phyloP scores from a whole-genome alignment of 257 asterid genomes.

The Nicotiana undulata region DNA sequence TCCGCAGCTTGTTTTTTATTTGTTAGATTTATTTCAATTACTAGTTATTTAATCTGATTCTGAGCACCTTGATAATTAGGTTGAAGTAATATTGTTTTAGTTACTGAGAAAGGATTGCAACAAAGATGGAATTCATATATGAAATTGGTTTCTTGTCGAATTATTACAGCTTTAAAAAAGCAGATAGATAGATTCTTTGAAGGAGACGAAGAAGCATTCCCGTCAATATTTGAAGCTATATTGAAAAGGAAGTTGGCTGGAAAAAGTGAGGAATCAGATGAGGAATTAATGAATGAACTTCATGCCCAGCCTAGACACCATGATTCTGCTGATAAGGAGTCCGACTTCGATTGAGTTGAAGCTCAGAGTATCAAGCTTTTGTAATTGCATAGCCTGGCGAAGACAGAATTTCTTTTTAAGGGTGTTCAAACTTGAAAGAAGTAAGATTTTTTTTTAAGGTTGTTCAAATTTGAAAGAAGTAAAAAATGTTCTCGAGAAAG shows the following conservation, averaged over 20 bases:
- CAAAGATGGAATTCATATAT: background rate
- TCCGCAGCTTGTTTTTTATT: background rate
- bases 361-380: background rate
- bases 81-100: too few species aligned
- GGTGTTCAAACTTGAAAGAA: too few species aligned
- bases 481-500: too few species aligned
- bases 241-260: slow-evolving; percentile 25
- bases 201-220: slow-evolving; percentile 25
- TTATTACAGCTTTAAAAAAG: slow-evolving; percentile 19
- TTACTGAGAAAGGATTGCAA: background rate
- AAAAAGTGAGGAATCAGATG: slow-evolving; percentile 18
- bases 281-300: slow-evolving; percentile 23
- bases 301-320: background rate
- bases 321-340: background rate
- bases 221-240: slow-evolving; percentile 25
- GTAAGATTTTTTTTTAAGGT: too few species aligned
- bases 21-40: background rate
- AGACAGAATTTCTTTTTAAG: too few species aligned
- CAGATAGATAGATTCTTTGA: slow-evolving; percentile 21
- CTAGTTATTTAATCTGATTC: background rate
- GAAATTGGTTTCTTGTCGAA: background rate
- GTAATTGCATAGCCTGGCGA: too few species aligned
- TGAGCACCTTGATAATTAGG: background rate
- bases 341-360: background rate
- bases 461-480: too few species aligned